phyloP scores from a whole-genome alignment of 306 rosid genomes.

The Phaseolus lunatus region DNA sequence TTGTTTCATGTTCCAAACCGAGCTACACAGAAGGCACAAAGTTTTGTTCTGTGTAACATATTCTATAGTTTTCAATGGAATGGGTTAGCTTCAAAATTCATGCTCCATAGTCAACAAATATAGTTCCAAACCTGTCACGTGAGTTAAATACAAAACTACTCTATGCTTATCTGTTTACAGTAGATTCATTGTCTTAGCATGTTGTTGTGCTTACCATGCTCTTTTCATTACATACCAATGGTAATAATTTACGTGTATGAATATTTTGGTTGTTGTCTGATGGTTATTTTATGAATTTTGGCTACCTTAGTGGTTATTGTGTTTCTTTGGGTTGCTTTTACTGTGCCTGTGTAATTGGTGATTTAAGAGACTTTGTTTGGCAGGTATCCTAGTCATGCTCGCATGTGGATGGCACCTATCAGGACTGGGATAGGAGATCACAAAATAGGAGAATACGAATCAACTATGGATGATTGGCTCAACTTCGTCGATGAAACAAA shows the following conservation, averaged over 20 bases:
- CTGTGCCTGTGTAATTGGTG: constrained; percentile 35
- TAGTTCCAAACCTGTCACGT: background rate
- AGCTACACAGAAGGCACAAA: background rate
- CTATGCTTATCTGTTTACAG: background rate
- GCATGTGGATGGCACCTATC: constrained; percentile 98
- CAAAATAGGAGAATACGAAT: constrained; percentile 67
- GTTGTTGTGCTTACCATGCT: background rate
- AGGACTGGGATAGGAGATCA: constrained; percentile 78
- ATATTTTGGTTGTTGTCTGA: constrained; percentile 10
- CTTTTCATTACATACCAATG: background rate
- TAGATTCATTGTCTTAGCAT: background rate
- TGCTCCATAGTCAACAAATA: background rate
- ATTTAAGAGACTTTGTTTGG: constrained; percentile 42
- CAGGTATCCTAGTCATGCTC: constrained; percentile 99
- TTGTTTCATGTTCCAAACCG: background rate
- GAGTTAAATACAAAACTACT: background rate
- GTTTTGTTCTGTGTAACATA: background rate
- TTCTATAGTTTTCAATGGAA: background rate
- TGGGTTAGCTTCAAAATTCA: background rate
- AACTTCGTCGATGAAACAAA: constrained; percentile 74
- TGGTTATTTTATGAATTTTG: constrained; percentile 25
- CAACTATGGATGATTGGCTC: constrained; percentile 85
- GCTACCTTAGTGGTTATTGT: background rate
- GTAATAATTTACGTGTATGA: background rate
- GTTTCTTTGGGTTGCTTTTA: constrained; percentile 30